These are phyloP conservation scores for Paspalum notatum DNA, from an alignment of 176 grass and related monocot genomes.

Conservation along the genomic window DNA sequence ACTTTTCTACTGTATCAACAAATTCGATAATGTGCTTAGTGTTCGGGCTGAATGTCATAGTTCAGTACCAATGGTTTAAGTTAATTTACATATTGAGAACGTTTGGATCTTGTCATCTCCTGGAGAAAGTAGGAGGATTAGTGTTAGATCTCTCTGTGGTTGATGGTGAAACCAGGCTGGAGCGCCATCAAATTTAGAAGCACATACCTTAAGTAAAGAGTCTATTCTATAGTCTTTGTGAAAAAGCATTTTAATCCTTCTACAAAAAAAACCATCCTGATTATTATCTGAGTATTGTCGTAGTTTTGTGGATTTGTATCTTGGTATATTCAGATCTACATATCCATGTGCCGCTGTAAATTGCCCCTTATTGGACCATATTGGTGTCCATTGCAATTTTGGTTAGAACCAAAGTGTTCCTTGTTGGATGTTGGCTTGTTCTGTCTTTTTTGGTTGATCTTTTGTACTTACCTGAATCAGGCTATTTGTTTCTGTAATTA, in stretches of 20 bases:
- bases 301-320: slow-evolving; percentile 17
- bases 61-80: background rate
- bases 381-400: background rate
- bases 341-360: background rate
- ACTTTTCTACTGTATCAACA: slow-evolving; percentile 5
- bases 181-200: slow-evolving; percentile 1
- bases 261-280: background rate
- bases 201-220: background rate
- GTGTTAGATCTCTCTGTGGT: background rate
- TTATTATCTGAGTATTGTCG: background rate
- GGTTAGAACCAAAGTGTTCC: background rate
- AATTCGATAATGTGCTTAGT: background rate
- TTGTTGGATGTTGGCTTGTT: background rate
- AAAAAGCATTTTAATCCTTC: background rate
- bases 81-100: background rate
- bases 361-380: background rate
- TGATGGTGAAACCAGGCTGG: background rate
- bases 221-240: background rate
- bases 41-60: background rate
- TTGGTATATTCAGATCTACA: background rate
- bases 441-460: background rate
- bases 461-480: background rate
- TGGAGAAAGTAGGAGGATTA: background rate
- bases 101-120: background rate
- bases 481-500: background rate